Percentiles rank a stretch among this genome's conserved stretches.
phyloP scores from a whole-genome alignment of 805 yeast genomes.

The Peterozyma toletana region DNA sequence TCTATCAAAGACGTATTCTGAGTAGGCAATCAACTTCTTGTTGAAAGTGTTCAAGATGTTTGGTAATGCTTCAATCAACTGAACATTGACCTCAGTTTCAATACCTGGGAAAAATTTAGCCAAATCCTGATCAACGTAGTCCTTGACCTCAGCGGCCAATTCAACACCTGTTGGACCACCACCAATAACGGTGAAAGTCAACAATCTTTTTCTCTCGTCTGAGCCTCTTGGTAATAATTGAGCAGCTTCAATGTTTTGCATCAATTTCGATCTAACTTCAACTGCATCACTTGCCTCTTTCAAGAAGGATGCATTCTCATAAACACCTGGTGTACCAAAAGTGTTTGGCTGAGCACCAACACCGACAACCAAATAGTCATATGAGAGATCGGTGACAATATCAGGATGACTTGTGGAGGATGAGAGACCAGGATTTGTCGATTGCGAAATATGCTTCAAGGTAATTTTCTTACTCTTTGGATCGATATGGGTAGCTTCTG shows the following conservation, averaged over 20 bases:
- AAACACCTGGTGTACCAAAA: conserved; percentile 92
- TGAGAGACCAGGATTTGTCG: conserved; percentile 30
- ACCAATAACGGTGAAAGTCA: conserved; percentile 89
- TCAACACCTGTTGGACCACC: conserved; percentile 99
- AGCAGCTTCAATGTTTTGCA: conserved; percentile 88
- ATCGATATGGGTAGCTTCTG: conserved; percentile 82
- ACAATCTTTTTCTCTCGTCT: conserved; percentile 77
- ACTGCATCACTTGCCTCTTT: conserved; percentile 88
- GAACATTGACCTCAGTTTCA: conserved; percentile 73
- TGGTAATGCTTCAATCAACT: conserved; percentile 87
- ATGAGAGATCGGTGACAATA: conserved; percentile 40
- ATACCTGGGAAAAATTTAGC: conserved; percentile 84
- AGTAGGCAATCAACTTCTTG: conserved; percentile 64
- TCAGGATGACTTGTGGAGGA: conserved; percentile 26
- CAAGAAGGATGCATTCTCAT: conserved; percentile 79
- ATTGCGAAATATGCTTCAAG: conserved; percentile 49
- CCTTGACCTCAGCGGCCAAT: conserved; percentile 94
- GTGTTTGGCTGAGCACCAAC: conserved; percentile 96
- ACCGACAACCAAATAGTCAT: conserved; percentile 84
- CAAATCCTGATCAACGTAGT: conserved; percentile 88
- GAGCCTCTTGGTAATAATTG: conserved; percentile 62
- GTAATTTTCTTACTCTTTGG: conserved; percentile 58
- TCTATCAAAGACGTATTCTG: conserved; percentile 65
- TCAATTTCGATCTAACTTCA: conserved; percentile 71
- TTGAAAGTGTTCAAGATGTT: conserved; percentile 76